Evolutionary conservation across 169 alveolate species (phyloP), one percentile per base, ranked within the genome.

Genomic region (Cryptosporidium xiaoi): DNA sequence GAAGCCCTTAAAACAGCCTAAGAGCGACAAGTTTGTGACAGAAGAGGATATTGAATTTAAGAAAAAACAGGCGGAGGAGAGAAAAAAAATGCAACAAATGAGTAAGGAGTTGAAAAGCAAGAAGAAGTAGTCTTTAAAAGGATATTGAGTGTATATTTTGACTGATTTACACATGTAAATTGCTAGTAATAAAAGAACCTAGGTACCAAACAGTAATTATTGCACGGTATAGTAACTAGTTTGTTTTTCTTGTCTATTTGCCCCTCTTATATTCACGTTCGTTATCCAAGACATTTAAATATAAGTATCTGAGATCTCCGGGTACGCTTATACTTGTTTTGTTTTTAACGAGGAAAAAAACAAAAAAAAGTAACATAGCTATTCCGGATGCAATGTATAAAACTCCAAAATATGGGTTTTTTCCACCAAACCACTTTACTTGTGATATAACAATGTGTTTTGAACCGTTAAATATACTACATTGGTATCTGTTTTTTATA

Each of bases 31-130:
- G 64, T 90, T 92, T 18, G 64, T 53, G 60, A 92, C 95, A 7
- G 94, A 91, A 58, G 95, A 92, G 51, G 95, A 92, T 60, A 27
- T 91, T 29, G 95, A 92, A 65, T 92, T 91, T 50, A 92, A 92
- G 62, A 92, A 90, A 82, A 91, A 67, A 60, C 92, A 92, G n/a
- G 91, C 92, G 18, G 95, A 91, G 31, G 90, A 91, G 48, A 92
- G 64, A 64, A 92, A 91, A 92, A 77, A 77, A 18, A 44, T 77
- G 44, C 87, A 77, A 12, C 87, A 77, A 3, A 77, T 77, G 87
- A 77, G 87, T 20, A 77, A 77, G 51, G 71, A 77, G 15, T 60
- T 77, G 24, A 56, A 62, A n/a, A 60, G 31, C 31, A 77, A 77
- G 34, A 77, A 77, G 77, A 40, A 77, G 29, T 56, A 12, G 51